Conservation (phyloP, 345 rosid genomes). For the Angophora floribunda region DNA sequence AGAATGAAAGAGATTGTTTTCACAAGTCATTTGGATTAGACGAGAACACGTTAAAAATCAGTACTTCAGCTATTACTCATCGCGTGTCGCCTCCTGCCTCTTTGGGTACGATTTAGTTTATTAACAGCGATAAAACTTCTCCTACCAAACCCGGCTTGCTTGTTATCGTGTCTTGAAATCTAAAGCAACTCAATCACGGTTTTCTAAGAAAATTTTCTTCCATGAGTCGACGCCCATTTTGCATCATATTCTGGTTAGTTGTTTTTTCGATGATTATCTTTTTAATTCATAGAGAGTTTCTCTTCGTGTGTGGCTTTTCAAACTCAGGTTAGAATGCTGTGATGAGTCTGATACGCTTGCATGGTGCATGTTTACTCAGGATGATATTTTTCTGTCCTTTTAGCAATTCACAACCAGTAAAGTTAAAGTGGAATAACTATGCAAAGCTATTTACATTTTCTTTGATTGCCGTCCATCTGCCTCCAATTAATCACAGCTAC, state of each 20-base stretch:
- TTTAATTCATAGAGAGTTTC: not conserved
- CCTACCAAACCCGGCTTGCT: not conserved
- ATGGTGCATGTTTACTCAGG: not conserved
- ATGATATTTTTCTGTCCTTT: not conserved
- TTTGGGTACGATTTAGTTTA: not conserved
- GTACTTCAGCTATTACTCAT: not conserved
- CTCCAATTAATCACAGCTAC: not conserved
- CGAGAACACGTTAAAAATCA: not conserved
- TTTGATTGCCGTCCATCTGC: not conserved
- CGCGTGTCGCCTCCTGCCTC: not conserved
- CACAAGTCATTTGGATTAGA: not conserved
- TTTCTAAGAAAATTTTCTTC: not conserved
- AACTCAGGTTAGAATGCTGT: not conserved
- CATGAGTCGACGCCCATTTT: not conserved
- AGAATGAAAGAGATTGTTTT: not conserved
- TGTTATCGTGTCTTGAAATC: not conserved
- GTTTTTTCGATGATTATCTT: not conserved
- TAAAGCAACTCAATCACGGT: not conserved
- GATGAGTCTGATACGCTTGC: not conserved
- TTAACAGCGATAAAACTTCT: not conserved
- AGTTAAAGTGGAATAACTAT: not conserved
- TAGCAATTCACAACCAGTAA: not conserved
- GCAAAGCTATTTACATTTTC: not conserved
- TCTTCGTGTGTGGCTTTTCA: not conserved
- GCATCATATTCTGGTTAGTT: not conserved